A percentile compares a stretch with the other conserved stretches of the same genome.
Conservation (phyloP, 805 yeast species). For the Barnettozyma siamensis region DNA sequence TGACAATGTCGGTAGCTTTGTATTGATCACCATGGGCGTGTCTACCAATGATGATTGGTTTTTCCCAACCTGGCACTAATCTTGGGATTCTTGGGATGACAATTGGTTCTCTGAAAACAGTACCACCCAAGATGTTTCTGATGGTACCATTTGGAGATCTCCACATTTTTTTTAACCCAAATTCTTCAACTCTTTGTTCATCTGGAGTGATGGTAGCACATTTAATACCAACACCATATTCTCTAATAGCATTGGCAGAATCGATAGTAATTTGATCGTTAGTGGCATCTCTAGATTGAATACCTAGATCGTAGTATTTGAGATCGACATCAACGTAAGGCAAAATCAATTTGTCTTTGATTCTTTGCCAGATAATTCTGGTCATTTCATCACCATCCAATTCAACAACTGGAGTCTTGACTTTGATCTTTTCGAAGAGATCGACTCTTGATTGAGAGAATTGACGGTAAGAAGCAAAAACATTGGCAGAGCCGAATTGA, state of each 20-base stretch:
- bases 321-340: slow-evolving; percentile 71
- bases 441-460: slow-evolving; percentile 18
- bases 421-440: slow-evolving; percentile 51
- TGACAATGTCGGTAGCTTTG: slow-evolving; percentile 68
- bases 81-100: slow-evolving; percentile 75
- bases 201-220: slow-evolving; percentile 87
- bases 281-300: slow-evolving; percentile 63
- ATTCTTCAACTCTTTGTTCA: slow-evolving; percentile 73
- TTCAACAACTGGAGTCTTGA: slow-evolving; percentile 69
- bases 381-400: slow-evolving; percentile 87
- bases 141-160: slow-evolving; percentile 81
- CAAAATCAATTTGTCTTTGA: slow-evolving; percentile 58
- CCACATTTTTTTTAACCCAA: slow-evolving; percentile 75
- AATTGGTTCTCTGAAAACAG: slow-evolving; percentile 81
- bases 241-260: slow-evolving; percentile 68
- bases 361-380: slow-evolving; percentile 73
- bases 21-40: slow-evolving; percentile 85
- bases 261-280: slow-evolving; percentile 71
- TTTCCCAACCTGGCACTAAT: slow-evolving; percentile 72
- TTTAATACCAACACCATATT: slow-evolving; percentile 76
- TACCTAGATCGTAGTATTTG: slow-evolving; percentile 70
- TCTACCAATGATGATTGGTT: slow-evolving; percentile 81
- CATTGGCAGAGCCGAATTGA: slow-evolving; percentile 8
- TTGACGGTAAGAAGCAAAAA: slow-evolving; percentile 7
- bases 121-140: slow-evolving; percentile 75